Conservation (phyloP, 2,329 filamentous ascomycete species). For the Fusarium sp. region DNA sequence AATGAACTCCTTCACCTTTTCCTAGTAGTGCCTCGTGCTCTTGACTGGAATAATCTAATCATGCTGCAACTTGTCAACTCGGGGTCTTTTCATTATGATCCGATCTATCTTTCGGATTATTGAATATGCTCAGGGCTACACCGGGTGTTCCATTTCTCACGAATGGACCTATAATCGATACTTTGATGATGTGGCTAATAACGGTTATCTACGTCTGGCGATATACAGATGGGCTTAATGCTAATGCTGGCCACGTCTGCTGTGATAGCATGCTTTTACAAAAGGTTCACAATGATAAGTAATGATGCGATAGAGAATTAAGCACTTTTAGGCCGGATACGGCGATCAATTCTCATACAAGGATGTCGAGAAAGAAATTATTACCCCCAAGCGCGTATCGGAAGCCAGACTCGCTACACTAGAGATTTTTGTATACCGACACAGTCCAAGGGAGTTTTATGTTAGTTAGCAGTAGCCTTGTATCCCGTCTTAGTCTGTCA, state of each 20-base stretch:
- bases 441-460: too few relatives aligned
- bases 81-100: not conserved
- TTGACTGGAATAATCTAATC: constrained; percentile 28
- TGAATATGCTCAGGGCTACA: not conserved
- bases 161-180: not conserved
- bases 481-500: too few relatives aligned
- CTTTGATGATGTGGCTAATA: not conserved
- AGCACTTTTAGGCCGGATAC: not conserved
- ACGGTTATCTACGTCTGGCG: not conserved
- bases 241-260: not conserved
- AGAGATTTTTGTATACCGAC: too few relatives aligned
- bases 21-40: constrained; percentile 42
- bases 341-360: too few relatives aligned
- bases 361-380: too few relatives aligned
- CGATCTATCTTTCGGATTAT: not conserved
- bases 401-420: too few relatives aligned
- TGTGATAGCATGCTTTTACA: not conserved
- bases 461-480: too few relatives aligned
- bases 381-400: too few relatives aligned
- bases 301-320: rapidly evolving
- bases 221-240: not conserved
- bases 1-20: constrained; percentile 22
- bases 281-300: not conserved
- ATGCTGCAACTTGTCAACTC: constrained; percentile 6
- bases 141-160: not conserved